Base-by-base conservation (phyloP, 2,329 filamentous ascomycete genomes). In the Aureobasidium lini region DNA sequence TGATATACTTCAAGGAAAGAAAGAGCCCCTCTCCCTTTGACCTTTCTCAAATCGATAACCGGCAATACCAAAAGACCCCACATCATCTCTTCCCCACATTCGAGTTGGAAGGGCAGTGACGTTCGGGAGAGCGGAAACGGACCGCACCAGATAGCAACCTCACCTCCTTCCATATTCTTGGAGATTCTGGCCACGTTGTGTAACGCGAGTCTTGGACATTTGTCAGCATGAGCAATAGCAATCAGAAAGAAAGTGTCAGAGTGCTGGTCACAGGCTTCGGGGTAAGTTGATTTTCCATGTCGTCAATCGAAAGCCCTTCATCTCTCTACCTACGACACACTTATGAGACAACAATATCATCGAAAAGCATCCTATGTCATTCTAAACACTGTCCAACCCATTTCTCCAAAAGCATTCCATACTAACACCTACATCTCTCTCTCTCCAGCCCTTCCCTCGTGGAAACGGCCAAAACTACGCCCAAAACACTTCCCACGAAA, bases 251-350 rank as follows among this genome's bases (percentile, higher is more conserved):
- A 16, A 4, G n/a, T 8, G n/a, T 62, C 49, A 62, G 60, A 15
- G 60, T 62, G 11, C 44, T 59, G 32, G 57, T 62, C 29, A 62
- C 60, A 16, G 60, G 60, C n/a, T 62, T 62, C 37, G 60, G 60
- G n/a, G 60, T 60, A 49, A 37, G 49, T 50, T 23, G 32, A 31
- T 32, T 34, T 32, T 48, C 44, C n/a, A 3, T 23, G 23, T 23
- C 23, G 23, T 23, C 23, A 23, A 23, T 23, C 23, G 2, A 23
- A 23, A 23, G 23, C 23, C 23, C 23, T 23, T 23, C 23, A 23
- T 23, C 23, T 23, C 23, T 23, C 23, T 23, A 23, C 23, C 23
- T 3, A 23, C 23, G 23, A 23, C 23, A 23, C 23, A 23, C 23
- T 23, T 23, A 23, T 23, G 23, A 23, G 23, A 23, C 23, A 23